These are phyloP conservation scores for Cyclotella baltica DNA, from an alignment of 108 stramenopile genomes.

Conservation along the genomic window DNA sequence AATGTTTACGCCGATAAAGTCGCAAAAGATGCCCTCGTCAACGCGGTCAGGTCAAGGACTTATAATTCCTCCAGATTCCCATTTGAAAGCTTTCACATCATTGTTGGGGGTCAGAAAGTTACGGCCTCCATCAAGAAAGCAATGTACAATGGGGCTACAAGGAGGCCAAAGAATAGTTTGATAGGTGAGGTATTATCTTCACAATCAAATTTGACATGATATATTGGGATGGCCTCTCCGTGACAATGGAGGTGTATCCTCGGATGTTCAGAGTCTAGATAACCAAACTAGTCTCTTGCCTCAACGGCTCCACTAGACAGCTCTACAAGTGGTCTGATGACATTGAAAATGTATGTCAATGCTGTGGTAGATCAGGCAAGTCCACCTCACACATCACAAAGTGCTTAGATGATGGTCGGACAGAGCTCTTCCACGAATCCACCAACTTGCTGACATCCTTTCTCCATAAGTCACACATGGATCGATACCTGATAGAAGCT, in stretches of 20 bases:
- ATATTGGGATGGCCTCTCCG: not conserved
- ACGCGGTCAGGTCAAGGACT: not conserved
- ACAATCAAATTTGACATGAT: not conserved
- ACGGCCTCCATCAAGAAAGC: too few species aligned
- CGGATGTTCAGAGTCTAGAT: conserved; percentile 3
- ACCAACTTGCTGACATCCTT: not conserved
- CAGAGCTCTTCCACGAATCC: not conserved
- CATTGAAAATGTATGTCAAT: not conserved
- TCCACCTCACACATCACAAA: not conserved
- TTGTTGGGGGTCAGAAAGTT: not conserved
- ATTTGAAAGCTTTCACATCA: not conserved
- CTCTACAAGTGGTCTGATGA: not conserved
- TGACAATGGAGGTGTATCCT: conserved; percentile 10
- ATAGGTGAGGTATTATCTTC: not conserved
- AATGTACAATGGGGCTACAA: conserved; percentile 13
- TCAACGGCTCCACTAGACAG: not conserved
- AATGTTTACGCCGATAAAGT: conserved; percentile 5
- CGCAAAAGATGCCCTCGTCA: conserved; percentile 1
- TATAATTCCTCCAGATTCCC: conserved; percentile 1
- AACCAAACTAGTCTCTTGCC: conserved; percentile 1
- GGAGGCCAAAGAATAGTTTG: not conserved
- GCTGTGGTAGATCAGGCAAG: not conserved
- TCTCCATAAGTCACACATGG: not conserved
- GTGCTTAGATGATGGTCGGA: not conserved
- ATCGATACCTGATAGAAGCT: not conserved